phyloP scores from a whole-genome alignment of 2,329 filamentous ascomycete species.

The Sporothrix protearum region DNA sequence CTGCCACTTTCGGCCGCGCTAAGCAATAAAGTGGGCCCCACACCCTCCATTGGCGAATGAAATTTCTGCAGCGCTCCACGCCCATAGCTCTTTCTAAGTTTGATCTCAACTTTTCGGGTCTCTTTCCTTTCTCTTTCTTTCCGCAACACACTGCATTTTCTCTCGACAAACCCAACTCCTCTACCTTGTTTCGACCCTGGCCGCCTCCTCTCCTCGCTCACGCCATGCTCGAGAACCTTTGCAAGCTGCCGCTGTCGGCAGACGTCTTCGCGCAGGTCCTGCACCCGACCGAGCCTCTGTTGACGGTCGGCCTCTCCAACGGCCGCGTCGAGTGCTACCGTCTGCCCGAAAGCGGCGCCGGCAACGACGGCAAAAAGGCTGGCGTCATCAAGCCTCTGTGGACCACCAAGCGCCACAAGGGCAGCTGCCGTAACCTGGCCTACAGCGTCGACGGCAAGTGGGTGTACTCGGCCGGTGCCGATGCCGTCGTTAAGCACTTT shows the following conservation, averaged over 20 bases:
- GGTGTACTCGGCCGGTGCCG: conserved; percentile 61
- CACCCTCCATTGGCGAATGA: conserved; percentile 13
- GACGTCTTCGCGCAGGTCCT: conserved; percentile 87
- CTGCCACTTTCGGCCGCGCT: not conserved
- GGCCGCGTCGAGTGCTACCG: conserved; percentile 84
- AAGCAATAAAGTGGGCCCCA: not conserved
- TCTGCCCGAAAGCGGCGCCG: conserved; percentile 55
- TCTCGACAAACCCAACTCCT: not conserved
- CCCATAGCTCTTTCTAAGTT: not conserved
- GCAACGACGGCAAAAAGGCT: conserved; percentile 62
- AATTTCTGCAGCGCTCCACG: conserved; percentile 11
- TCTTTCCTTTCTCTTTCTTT: not conserved
- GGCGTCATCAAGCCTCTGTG: conserved; percentile 78
- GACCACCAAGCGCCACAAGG: conserved; percentile 87
- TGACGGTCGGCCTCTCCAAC: conserved; percentile 79
- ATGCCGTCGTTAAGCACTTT: conserved; percentile 53
- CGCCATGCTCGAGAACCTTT: conserved; percentile 84
- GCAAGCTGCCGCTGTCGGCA: conserved; percentile 77
- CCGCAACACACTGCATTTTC: no score
- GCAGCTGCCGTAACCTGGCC: conserved; percentile 78
- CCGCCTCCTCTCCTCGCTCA: no score
- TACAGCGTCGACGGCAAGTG: conserved; percentile 75
- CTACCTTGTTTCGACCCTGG: not conserved
- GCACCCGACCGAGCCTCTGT: conserved; percentile 77
- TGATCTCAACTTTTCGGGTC: not conserved